Percentiles rank a stretch among this genome's conserved stretches.
Evolutionary conservation across 345 rosid species (phyloP).

Genomic region (Balakata baccata): DNA sequence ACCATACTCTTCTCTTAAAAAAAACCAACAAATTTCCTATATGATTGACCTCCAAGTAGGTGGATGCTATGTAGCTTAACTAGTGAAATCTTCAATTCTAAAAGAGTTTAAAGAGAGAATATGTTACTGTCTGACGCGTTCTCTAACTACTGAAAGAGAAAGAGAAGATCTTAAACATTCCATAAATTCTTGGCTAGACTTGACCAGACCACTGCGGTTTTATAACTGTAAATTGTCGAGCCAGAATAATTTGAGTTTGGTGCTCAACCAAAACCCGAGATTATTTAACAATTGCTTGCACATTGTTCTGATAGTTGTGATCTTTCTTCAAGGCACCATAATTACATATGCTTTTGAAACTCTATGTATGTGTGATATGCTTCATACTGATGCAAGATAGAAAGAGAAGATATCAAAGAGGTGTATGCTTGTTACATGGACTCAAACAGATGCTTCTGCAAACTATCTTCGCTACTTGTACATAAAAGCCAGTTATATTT

Average conservation of each 20-base stretch:
- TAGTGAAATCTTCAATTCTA: neutral
- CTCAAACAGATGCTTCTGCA: neutral
- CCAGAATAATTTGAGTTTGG: neutral
- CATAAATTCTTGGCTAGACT: neutral
- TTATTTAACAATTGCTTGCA: neutral
- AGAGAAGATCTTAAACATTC: neutral
- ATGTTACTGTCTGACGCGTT: no score
- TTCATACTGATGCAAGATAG: neutral
- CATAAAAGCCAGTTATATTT: neutral
- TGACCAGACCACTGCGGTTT: neutral
- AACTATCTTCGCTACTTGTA: neutral
- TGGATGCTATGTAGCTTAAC: neutral
- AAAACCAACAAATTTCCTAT: no score
- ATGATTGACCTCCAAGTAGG: neutral
- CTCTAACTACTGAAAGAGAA: neutral
- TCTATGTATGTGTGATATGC: neutral
- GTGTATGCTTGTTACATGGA: neutral
- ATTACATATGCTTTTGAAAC: neutral
- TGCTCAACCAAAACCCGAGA: neutral
- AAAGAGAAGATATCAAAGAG: neutral
- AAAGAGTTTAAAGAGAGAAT: no score
- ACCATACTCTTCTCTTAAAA: no score
- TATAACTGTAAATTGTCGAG: neutral
- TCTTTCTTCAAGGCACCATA: neutral
- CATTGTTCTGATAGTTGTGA: neutral